Evolutionary conservation across 352 stramenopile species (phyloP).

Genomic region (Globisporangium radiosum): DNA sequence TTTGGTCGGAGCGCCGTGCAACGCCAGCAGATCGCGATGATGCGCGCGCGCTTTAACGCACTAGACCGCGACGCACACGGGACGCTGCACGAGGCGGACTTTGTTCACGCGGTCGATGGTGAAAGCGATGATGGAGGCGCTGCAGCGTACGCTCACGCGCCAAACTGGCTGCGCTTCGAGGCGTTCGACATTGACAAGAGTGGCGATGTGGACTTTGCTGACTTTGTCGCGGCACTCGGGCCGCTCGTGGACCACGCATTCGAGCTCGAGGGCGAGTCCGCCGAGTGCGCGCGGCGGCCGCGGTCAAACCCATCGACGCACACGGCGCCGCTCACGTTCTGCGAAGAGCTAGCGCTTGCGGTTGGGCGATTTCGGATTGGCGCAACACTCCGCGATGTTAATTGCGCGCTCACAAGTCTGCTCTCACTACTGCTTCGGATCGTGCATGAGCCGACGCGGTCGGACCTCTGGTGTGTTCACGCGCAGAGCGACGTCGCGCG

Average conservation of each 20-base stretch:
- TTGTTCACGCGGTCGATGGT: slow-evolving; percentile 10
- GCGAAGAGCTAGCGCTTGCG: slow-evolving; percentile 31
- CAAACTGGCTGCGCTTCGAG: slow-evolving; percentile 34
- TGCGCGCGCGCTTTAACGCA: slow-evolving; percentile 24
- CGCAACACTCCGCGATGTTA: slow-evolving; percentile 15
- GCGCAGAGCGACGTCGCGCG: slow-evolving; percentile 15
- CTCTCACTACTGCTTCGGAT: slow-evolving; percentile 24
- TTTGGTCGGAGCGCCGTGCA: slow-evolving; percentile 46
- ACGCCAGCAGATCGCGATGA: slow-evolving; percentile 41
- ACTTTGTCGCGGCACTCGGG: slow-evolving; percentile 52
- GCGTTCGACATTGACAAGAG: slow-evolving; percentile 50
- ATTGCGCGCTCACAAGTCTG: slow-evolving; percentile 20
- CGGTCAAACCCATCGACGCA: not conserved
- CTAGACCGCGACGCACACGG: slow-evolving; percentile 33
- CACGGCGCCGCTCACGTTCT: slow-evolving; percentile 20
- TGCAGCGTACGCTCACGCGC: slow-evolving; percentile 5
- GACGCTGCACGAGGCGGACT: slow-evolving; percentile 28
- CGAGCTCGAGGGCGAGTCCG: slow-evolving; percentile 13
- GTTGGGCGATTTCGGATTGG: slow-evolving; percentile 36
- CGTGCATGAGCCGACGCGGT: slow-evolving; percentile 34
- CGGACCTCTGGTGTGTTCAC: slow-evolving; percentile 25
- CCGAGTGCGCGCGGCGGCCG: not conserved
- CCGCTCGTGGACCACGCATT: slow-evolving; percentile 48
- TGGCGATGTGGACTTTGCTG: slow-evolving; percentile 35
- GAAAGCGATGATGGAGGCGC: not conserved